Percentiles rank a stretch among this genome's conserved stretches.
Evolutionary conservation across 202 grass and related monocot species (phyloP).

Genomic region (Zoysia matrella): DNA sequence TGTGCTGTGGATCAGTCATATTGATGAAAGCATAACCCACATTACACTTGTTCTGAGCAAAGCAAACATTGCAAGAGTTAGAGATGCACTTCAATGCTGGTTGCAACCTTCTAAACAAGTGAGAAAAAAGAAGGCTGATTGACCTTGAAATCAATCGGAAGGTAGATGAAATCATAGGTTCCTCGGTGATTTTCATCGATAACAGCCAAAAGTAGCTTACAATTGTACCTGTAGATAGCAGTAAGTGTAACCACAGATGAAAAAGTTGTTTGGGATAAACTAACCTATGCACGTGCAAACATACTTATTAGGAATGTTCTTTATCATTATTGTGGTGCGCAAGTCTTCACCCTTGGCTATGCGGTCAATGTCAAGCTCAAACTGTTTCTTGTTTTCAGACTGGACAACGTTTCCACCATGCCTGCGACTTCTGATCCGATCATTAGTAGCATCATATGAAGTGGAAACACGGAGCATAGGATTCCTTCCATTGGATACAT

Average conservation of each 20-base stretch:
- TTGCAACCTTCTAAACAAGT: background rate
- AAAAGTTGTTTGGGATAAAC: background rate
- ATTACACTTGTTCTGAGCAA: conserved; percentile 94
- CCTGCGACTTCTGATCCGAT: conserved; percentile 68
- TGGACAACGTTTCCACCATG: conserved; percentile 63
- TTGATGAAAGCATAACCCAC: conserved; percentile 99
- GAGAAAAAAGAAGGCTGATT: background rate
- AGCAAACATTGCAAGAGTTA: conserved; percentile 32
- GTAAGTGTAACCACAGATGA: conserved; percentile 28
- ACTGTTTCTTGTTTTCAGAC: conserved; percentile 74
- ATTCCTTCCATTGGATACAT: conserved; percentile 46
- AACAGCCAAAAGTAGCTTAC: conserved; percentile 83
- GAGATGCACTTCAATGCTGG: background rate
- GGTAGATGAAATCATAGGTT: conserved; percentile 97
- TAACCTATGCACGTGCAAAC: conserved; percentile 8
- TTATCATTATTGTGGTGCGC: conserved; percentile 93
- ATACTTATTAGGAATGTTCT: conserved; percentile 98
- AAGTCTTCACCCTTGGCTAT: conserved; percentile 74
- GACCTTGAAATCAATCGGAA: conserved; percentile 99
- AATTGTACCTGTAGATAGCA: conserved; percentile 73
- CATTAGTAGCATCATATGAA: conserved; percentile 67
- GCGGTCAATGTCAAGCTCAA: conserved; percentile 81
- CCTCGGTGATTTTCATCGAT: conserved; percentile 94
- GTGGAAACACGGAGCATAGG: conserved; percentile 55
- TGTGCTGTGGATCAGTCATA: conserved; percentile 89